These are phyloP conservation scores for Aegilops speltoides DNA, from an alignment of 176 grass and related monocot genomes.

Conservation along the genomic window DNA sequence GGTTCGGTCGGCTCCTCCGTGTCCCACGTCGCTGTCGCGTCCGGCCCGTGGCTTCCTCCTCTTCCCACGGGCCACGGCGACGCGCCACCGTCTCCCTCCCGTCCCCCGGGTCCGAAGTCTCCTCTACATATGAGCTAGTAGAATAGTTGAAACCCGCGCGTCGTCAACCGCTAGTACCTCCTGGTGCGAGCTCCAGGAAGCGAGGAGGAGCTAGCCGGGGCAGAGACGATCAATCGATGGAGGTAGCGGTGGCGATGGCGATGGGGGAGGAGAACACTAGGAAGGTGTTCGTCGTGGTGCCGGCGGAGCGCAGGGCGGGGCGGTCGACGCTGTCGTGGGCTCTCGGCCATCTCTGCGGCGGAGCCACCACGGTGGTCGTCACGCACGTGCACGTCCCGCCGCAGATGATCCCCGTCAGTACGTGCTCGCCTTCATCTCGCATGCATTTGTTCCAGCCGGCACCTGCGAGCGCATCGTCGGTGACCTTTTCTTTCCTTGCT, in stretches of 20 bases:
- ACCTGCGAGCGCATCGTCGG: neutral
- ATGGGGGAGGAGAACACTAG: slow-evolving; percentile 15
- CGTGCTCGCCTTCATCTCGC: slow-evolving; percentile 10
- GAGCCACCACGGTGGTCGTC: slow-evolving; percentile 55
- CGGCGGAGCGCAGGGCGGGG: slow-evolving; percentile 47
- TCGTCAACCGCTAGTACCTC: neutral
- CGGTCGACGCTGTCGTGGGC: slow-evolving; percentile 59
- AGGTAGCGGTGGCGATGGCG: neutral
- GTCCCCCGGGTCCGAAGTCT: slow-evolving; percentile 6
- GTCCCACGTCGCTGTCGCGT: slow-evolving; percentile 23
- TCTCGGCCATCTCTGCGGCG: slow-evolving; percentile 26
- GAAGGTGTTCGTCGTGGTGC: slow-evolving; percentile 64
- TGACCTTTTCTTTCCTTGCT: neutral
- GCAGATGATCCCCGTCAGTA: slow-evolving; percentile 87
- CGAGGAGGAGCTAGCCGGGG: neutral
- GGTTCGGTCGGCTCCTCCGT: neutral
- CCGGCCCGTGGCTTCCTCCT: neutral
- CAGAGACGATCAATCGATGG: neutral
- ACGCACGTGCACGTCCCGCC: slow-evolving; percentile 66
- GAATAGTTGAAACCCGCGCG: too few relatives aligned
- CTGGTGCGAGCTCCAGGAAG: neutral
- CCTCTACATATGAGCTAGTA: neutral
- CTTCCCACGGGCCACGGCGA: neutral
- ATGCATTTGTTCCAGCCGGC: neutral
- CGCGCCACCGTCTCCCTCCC: slow-evolving; percentile 17